Evolutionary conservation across 306 rosid species (phyloP).

Genomic region (Ceratonia siliqua): DNA sequence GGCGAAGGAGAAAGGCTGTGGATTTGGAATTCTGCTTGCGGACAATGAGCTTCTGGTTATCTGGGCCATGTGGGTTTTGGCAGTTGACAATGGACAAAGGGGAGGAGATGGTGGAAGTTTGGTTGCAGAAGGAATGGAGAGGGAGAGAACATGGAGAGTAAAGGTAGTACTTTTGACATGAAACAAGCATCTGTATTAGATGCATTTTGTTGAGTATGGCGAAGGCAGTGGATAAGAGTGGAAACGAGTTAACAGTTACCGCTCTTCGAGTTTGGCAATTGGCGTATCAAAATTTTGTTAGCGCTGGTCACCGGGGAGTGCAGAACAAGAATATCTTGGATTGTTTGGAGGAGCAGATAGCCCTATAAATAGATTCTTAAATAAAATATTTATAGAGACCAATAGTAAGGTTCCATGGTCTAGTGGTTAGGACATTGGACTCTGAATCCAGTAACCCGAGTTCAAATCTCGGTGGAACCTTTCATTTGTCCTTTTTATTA

Average conservation of each 20-base stretch:
- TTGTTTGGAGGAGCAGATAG: too few species aligned
- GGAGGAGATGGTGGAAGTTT: background rate
- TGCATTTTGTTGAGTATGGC: background rate
- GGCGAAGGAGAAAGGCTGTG: constrained; percentile 47
- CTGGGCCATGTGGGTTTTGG: constrained; percentile 39
- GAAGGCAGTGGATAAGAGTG: constrained; percentile 29
- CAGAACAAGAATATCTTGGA: background rate
- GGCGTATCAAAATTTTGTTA: constrained; percentile 4
- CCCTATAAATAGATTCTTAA: too few species aligned
- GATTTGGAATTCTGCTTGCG: constrained; percentile 87
- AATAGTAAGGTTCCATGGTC: constrained; percentile 59
- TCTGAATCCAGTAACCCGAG: constrained; percentile 70
- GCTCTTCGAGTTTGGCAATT: background rate
- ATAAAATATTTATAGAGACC: rapidly evolving
- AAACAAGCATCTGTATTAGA: constrained; percentile 31
- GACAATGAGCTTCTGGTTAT: constrained; percentile 35
- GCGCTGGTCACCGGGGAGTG: background rate
- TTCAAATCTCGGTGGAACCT: constrained; percentile 69
- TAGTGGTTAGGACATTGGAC: constrained; percentile 77
- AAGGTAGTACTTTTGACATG: constrained; percentile 43
- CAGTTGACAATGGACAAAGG: constrained; percentile 33
- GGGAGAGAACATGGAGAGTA: constrained; percentile 26
- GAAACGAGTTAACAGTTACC: constrained; percentile 12
- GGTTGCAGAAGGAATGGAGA: constrained; percentile 20
- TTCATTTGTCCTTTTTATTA: background rate